phyloP scores from a whole-genome alignment of 148 eudicot genomes.

The Spergularia marina region DNA sequence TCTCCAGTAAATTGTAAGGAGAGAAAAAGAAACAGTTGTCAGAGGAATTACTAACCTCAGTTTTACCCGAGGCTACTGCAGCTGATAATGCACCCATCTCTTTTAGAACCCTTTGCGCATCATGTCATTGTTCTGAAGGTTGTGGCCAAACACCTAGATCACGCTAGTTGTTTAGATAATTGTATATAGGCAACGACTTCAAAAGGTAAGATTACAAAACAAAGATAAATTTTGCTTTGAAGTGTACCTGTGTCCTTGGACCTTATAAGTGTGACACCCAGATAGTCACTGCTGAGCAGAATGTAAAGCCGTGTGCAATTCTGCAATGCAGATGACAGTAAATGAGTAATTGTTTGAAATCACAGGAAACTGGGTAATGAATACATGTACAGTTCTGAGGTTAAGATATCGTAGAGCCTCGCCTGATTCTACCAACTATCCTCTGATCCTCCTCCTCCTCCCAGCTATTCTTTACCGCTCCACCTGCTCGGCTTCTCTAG shows the following conservation, averaged over 20 bases:
- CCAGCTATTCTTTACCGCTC: background rate
- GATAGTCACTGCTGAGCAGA: background rate
- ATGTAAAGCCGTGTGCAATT: background rate
- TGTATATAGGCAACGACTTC: background rate
- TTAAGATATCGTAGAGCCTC: background rate
- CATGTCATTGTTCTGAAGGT: background rate
- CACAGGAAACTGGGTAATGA: too few relatives aligned
- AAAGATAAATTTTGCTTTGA: background rate
- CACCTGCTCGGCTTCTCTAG: background rate
- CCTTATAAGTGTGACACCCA: conserved; percentile 4
- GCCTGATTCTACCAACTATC: background rate
- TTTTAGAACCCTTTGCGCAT: too few relatives aligned
- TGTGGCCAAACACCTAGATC: background rate
- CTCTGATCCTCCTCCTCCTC: background rate
- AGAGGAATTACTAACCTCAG: background rate
- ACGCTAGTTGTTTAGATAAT: background rate
- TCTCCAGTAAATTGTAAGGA: too few relatives aligned
- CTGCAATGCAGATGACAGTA: background rate
- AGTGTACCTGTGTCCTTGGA: conserved; percentile 14
- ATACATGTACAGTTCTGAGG: background rate
- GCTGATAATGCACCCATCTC: background rate
- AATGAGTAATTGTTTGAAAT: too few relatives aligned
- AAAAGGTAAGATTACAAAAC: background rate
- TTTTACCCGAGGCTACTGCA: background rate
- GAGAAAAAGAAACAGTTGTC: background rate